phyloP scores from a whole-genome alignment of 2,329 filamentous ascomycete species.

The Colletotrichum sp. region DNA sequence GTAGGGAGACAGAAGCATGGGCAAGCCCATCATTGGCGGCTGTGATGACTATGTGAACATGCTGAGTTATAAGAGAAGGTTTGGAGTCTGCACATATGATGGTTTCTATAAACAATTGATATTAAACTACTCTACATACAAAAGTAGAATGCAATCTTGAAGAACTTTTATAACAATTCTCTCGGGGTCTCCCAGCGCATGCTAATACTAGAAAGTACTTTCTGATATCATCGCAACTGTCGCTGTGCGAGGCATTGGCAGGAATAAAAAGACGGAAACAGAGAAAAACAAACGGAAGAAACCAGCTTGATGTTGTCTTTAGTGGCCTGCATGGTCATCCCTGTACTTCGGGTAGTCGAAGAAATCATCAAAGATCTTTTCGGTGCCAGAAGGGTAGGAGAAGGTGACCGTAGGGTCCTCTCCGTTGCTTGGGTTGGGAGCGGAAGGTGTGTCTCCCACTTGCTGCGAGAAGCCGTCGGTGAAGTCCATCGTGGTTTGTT shows the following conservation, averaged over 20 bases:
- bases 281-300: neutral
- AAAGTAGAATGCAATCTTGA: neutral
- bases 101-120: neutral
- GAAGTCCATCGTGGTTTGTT: neutral
- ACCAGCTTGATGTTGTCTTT: accelerated
- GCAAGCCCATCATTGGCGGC: neutral
- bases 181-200: neutral
- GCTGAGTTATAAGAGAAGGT: neutral
- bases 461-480: neutral
- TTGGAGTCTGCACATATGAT: neutral
- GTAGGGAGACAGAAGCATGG: neutral
- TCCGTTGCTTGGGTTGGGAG: neutral
- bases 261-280: neutral
- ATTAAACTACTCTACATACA: neutral
- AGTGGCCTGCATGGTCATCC: neutral
- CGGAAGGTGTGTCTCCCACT: neutral
- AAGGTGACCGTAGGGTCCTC: neutral
- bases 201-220: neutral
- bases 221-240: neutral
- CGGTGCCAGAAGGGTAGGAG: neutral
- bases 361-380: neutral
- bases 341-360: neutral
- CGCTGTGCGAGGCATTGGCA: neutral
- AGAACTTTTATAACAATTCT: neutral
- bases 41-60: neutral